Conservation (phyloP, 208 protist genomes). For the Crithidia expoeki region DNA sequence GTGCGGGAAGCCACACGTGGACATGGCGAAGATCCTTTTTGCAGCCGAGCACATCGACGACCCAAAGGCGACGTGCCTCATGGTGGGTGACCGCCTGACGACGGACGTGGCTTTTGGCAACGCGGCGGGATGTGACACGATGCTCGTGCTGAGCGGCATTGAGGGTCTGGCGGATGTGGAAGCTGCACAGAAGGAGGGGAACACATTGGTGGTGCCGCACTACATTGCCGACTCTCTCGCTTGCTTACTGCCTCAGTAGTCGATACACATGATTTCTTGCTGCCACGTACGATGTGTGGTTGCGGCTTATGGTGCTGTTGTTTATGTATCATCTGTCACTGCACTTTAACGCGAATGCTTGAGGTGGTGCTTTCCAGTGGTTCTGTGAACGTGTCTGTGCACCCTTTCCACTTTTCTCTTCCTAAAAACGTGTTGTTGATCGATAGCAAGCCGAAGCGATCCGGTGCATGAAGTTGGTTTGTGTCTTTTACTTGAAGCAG, state of each 20-base stretch:
- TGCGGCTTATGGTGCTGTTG: too few species aligned
- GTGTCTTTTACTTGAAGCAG: too few species aligned
- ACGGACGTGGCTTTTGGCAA: slow-evolving; percentile 85
- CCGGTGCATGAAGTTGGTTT: too few species aligned
- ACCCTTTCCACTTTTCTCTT: too few species aligned
- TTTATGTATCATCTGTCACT: too few species aligned
- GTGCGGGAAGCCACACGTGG: slow-evolving; percentile 68
- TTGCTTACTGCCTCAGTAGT: slow-evolving; percentile 39
- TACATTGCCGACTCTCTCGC: slow-evolving; percentile 73
- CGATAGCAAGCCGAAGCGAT: too few species aligned
- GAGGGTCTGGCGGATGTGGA: slow-evolving; percentile 52
- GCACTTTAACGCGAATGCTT: too few species aligned
- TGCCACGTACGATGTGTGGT: too few species aligned
- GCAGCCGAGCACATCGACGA: slow-evolving; percentile 51
- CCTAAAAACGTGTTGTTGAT: too few species aligned
- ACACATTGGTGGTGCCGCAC: slow-evolving; percentile 43
- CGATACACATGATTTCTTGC: too few species aligned
- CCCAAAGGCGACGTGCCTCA: slow-evolving; percentile 53
- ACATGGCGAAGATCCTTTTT: slow-evolving; percentile 68
- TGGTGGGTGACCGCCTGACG: slow-evolving; percentile 80
- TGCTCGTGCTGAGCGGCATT: slow-evolving; percentile 73
- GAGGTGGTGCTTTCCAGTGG: too few species aligned
- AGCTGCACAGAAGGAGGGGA: slow-evolving; percentile 35
- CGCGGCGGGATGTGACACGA: slow-evolving; percentile 49
- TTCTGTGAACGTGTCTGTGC: too few species aligned